Evolutionary conservation across 306 rosid genomes (phyloP), one percentile per base, ranked within the genome.

Genomic region (Quillaja saponaria): DNA sequence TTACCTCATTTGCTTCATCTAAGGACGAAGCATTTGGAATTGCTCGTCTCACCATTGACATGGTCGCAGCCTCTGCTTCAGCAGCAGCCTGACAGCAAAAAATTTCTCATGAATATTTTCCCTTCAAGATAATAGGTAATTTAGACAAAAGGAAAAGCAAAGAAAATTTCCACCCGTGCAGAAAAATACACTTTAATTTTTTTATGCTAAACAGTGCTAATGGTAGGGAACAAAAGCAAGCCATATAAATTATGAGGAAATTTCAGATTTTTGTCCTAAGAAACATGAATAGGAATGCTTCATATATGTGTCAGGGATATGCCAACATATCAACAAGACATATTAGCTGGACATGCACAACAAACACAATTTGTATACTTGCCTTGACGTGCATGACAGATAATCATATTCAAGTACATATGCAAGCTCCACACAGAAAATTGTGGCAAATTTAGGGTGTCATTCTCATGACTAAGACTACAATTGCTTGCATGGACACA

Each of bases 61-160:
- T 55, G 3, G 87, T 85, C 61, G 91, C 87, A 20, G 85, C 72
- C 71, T 85, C 85, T 13, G 87, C 91, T 77, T 85, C 91, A 45
- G 91, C 91, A 44, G 91, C 91, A 39, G 91, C 91, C 91, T 85
- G 51, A 55, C 64, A 6, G 40, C 34, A 76, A 21, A 53, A 7
- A 46, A 55, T 14, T 51, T 68, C 20, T 73, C 45, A 53, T 25
- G n/a, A 37, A 69, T 42, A 55, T 48, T 20, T 76, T 38, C 21
- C 8, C 33, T 63, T 14, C 35, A 28, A 13, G 25, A 6, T 8
- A 45, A 45, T 41, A 38, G 31, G 17, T 42, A 40, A n/a, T n/a
- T n/a, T n/a, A n/a, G n/a, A 25, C 33, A 49, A 31, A 3, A 33
- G 16, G n/a, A 19, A 0, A 34, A 8, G 15, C 52, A 59, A 67